Base-by-base conservation (phyloP, 129 eudicot species). In the Flaveria brownii region DNA sequence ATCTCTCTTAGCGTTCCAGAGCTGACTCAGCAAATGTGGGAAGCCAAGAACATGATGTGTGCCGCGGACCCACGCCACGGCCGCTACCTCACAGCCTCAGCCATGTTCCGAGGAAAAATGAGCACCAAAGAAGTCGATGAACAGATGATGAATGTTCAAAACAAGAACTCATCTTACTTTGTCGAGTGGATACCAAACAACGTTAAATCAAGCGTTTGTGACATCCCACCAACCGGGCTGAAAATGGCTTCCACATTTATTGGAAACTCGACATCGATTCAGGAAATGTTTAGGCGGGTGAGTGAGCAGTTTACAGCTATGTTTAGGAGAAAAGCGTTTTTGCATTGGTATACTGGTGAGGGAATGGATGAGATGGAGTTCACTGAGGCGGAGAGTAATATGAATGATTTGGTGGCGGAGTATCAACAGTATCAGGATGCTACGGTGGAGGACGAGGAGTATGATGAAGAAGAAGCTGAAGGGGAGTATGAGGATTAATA, bases 301-400 rank as follows among this genome's bases (percentile, higher is more conserved):
- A 63, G 69, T 2, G 69, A 30, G 6, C 69, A 63, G 69, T 63
- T 63, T 33, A 63, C 69, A 0, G 69, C 46, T 10, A 63, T 63
- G 69, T 63, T 63, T 63, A 63, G 46, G 22, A 5, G 69, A 5
- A 63, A 63, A 4, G 69, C 69, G 22, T 63, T 63, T 33, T 30
- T 63, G 69, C 69, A 63, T 63, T 63, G 69, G 69, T 63, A 63
- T 15, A 63, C 69, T 7, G 69, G 69, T 30, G 69, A 63, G n/a
- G 69, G 69, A 30, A 63, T 63, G 69, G 69, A 63, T 6, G 69
- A 63, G 46, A 63, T 63, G 69, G 69, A 63, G 69, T 63, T 63
- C 9, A 63, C 69, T 2, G 69, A 63, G 46, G 69, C 69, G 13
- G 69, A 63, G 69, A 63, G 69, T 30, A 63, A 63, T 11, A 63